Conservation (phyloP, 2,329 filamentous ascomycete species). For the Zymoseptoria brevis region DNA sequence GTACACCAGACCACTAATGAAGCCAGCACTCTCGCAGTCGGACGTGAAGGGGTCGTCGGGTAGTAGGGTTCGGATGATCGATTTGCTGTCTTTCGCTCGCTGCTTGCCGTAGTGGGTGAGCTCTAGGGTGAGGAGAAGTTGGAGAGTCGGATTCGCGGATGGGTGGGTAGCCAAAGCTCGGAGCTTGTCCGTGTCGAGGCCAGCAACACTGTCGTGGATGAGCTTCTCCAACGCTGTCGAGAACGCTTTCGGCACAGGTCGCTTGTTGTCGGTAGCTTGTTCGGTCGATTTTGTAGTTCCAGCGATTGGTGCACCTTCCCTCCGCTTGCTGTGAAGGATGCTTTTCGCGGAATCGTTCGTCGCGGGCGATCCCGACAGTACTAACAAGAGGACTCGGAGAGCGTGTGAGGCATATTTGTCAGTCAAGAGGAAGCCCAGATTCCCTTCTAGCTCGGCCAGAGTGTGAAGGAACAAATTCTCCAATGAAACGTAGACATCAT, state of each 20-base stretch:
- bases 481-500: constrained; percentile 56
- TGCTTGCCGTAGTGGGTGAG: constrained; percentile 64
- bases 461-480: constrained; percentile 78
- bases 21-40: constrained; percentile 64
- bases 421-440: constrained; percentile 74
- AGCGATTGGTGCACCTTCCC: constrained; percentile 68
- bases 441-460: constrained; percentile 78
- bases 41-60: constrained; percentile 72
- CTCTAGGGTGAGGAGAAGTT: constrained; percentile 81
- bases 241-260: constrained; percentile 71
- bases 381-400: constrained; percentile 73
- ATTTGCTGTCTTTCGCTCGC: constrained; percentile 55
- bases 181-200: constrained; percentile 70
- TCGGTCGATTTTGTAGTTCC: constrained; percentile 42
- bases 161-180: constrained; percentile 80
- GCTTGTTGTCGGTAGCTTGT: constrained; percentile 34
- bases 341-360: constrained; percentile 61
- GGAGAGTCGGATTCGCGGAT: constrained; percentile 86
- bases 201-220: constrained; percentile 65
- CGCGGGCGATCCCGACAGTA: constrained; percentile 75
- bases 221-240: constrained; percentile 69
- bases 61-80: constrained; percentile 68
- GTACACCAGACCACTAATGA: constrained; percentile 81
- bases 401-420: constrained; percentile 87
- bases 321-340: constrained; percentile 83